Evolutionary conservation across 1,284 basidiomycete genomes (phyloP).

Genomic region (Malassezia psittaci): DNA sequence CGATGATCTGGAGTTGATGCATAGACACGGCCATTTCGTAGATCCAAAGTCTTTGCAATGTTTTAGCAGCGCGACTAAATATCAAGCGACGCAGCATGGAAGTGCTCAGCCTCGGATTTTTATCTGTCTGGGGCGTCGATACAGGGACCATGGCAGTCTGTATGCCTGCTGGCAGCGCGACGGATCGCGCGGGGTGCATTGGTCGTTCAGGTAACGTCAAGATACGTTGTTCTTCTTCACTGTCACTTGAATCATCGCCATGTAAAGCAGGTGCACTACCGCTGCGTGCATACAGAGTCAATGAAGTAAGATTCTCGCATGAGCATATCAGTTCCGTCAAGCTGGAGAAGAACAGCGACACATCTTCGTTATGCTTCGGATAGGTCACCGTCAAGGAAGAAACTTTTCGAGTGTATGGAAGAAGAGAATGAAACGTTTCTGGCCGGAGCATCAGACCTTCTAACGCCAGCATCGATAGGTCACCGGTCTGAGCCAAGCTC

Average conservation of each 20-base stretch:
- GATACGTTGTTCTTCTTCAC: neutral
- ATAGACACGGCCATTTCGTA: conserved; percentile 33
- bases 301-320: neutral
- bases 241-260: neutral
- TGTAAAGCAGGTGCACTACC: conserved; percentile 5
- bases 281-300: conserved; percentile 10
- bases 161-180: neutral
- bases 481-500: conserved; percentile 19
- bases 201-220: neutral
- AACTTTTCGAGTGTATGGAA: neutral
- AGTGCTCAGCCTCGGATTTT: conserved; percentile 5
- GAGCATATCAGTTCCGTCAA: neutral
- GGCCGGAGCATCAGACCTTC: conserved; percentile 24
- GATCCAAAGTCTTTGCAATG: conserved; percentile 27
- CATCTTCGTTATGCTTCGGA: conserved; percentile 15
- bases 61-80: conserved; percentile 15
- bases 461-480: conserved; percentile 28
- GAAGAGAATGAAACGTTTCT: neutral
- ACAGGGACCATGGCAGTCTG: neutral
- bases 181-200: neutral
- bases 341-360: conserved; percentile 1
- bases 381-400: conserved; percentile 23
- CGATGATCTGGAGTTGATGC: conserved; percentile 28
- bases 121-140: too few relatives aligned
- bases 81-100: conserved; percentile 22